Percentiles rank a stretch among this genome's conserved stretches.
Conservation (phyloP, 192 early-diverging fungal genomes). For the Coemansia sp. region DNA sequence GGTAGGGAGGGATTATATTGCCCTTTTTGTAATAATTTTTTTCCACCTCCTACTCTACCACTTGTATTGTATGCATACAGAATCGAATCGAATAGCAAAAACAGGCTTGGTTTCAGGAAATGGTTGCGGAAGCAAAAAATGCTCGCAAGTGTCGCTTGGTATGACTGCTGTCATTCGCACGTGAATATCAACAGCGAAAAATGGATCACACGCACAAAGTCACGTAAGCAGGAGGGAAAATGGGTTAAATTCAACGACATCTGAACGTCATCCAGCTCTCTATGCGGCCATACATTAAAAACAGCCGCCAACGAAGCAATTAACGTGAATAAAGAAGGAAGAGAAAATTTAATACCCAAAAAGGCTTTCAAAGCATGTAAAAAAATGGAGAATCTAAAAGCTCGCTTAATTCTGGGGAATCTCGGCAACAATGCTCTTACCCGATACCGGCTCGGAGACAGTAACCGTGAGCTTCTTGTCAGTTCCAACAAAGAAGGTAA, state of each 20-base stretch:
- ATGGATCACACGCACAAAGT: neutral
- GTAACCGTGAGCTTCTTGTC: conserved; percentile 46
- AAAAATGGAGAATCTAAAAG: neutral
- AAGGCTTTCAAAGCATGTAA: too few species aligned
- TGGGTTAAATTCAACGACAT: too few species aligned
- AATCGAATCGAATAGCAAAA: too few species aligned
- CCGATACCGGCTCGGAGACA: conserved; percentile 42
- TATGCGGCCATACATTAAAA: neutral
- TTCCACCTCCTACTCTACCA: too few species aligned
- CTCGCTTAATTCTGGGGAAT: conserved; percentile 13
- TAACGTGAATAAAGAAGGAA: neutral
- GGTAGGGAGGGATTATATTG: neutral
- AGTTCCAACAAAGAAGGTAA: conserved; percentile 43
- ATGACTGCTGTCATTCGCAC: too few species aligned
- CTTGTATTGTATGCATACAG: too few species aligned
- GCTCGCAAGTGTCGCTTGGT: too few species aligned
- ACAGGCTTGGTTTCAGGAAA: neutral
- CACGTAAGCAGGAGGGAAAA: neutral
- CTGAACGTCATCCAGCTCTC: too few species aligned
- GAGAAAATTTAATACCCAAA: neutral
- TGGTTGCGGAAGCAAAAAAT: neutral
- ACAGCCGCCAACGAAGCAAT: neutral
- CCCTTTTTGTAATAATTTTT: neutral
- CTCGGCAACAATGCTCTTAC: conserved; percentile 41
- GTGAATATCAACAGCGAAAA: neutral